Evolutionary conservation across 2,329 filamentous ascomycete species (phyloP).

Genomic region (Talaromyces sp.): DNA sequence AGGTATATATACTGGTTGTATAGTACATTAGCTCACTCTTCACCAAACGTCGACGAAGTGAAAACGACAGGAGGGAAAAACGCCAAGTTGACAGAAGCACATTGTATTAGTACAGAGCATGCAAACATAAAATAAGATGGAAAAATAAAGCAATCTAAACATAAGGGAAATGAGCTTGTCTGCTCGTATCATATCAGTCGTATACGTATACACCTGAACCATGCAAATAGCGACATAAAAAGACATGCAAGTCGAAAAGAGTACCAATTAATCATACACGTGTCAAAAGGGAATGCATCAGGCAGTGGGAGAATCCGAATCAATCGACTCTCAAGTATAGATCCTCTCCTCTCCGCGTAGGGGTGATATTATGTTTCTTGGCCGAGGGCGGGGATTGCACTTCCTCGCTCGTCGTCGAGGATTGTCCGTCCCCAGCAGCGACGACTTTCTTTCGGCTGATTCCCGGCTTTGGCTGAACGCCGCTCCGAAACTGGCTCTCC

Average conservation of each 20-base stretch:
- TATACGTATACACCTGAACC: neutral
- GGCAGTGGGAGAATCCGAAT: neutral
- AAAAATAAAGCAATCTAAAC: constrained; percentile 1
- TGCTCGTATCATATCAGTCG: neutral
- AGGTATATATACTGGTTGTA: neutral
- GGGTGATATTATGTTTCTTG: constrained; percentile 19
- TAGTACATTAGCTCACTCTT: neutral
- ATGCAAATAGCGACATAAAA: neutral
- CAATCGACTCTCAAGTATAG: constrained; percentile 20
- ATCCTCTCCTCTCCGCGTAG: constrained; percentile 17
- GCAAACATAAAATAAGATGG: neutral
- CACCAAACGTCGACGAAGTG: neutral
- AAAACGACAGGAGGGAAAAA: neutral
- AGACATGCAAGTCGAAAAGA: neutral
- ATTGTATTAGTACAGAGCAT: constrained; percentile 1
- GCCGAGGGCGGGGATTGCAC: neutral
- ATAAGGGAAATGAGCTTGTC: neutral
- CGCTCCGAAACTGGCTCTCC: constrained; percentile 20
- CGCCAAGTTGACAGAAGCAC: neutral
- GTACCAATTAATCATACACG: constrained; percentile 7
- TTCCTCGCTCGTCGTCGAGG: neutral
- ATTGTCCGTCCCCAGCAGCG: neutral
- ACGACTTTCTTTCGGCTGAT: neutral
- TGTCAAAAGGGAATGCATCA: neutral
- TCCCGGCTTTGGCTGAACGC: constrained; percentile 8